Conservation (phyloP, 192 early-diverging fungal species). For the Tieghemiomyces parasiticus region DNA sequence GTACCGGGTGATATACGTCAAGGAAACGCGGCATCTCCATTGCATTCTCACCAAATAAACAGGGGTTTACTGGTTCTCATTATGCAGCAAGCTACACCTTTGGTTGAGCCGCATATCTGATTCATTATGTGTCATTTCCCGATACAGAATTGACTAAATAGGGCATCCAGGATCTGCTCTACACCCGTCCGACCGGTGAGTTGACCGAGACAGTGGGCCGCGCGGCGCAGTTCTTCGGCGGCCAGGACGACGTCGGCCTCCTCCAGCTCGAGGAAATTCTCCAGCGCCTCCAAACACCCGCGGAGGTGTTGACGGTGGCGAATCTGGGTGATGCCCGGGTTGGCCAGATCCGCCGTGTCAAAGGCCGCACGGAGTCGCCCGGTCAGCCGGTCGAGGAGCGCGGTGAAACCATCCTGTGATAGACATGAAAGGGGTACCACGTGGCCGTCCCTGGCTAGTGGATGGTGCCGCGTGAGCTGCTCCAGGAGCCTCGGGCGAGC, state of each 20-base stretch:
- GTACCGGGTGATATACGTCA: no score
- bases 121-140: no score
- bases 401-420: conserved; percentile 16
- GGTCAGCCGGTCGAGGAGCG: conserved; percentile 16
- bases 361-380: conserved; percentile 16
- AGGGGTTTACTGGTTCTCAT: no score
- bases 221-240: conserved; percentile 56
- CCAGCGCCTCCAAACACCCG: conserved; percentile 30
- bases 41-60: no score
- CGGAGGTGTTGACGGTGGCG: conserved; percentile 48
- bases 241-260: conserved; percentile 44
- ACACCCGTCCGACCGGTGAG: conserved; percentile 61
- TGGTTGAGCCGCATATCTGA: no score
- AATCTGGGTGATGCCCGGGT: conserved; percentile 36
- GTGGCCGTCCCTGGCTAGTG: neutral
- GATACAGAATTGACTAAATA: conserved; percentile 68
- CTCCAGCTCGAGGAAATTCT: conserved; percentile 15
- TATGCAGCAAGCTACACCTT: no score
- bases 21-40: no score
- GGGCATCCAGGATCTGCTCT: conserved; percentile 55
- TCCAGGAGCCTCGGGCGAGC: no score
- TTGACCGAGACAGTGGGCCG: conserved; percentile 40
- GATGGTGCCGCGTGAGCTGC: conserved; percentile 7
- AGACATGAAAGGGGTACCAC: conserved; percentile 17
- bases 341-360: conserved; percentile 11